Conservation (phyloP, 192 early-diverging fungal genomes). For the Irineochytrium annulatum region DNA sequence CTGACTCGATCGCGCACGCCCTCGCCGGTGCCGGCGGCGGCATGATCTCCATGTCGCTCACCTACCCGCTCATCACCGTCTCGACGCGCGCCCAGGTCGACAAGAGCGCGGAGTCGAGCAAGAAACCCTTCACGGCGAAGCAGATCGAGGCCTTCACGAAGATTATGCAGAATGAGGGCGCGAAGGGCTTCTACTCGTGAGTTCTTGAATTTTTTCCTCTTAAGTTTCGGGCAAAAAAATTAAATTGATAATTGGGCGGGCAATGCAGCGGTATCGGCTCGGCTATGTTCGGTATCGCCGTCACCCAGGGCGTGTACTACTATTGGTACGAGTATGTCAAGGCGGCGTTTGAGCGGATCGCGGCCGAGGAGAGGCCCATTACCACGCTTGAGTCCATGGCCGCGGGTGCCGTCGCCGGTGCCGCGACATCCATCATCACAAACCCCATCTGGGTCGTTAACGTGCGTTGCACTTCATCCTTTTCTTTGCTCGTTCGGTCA, state of each 20-base stretch:
- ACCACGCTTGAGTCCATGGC: constrained; percentile 87
- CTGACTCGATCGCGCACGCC: constrained; percentile 60
- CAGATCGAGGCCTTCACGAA: constrained; percentile 82
- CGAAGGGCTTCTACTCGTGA: constrained; percentile 84
- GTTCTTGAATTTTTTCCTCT: constrained; percentile 19
- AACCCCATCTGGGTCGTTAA: constrained; percentile 99
- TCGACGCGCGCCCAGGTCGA: constrained; percentile 46
- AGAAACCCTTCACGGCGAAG: constrained; percentile 7
- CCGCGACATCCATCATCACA: constrained; percentile 51
- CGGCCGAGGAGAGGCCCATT: constrained; percentile 55
- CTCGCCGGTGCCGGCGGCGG: constrained; percentile 50
- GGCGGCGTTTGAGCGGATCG: constrained; percentile 69
- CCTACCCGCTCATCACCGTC: constrained; percentile 72
- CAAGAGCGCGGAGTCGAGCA: constrained; percentile 14
- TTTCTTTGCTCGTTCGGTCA: background rate
- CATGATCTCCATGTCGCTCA: constrained; percentile 73
- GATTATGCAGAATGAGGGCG: constrained; percentile 86
- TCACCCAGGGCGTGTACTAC: constrained; percentile 84
- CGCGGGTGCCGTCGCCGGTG: constrained; percentile 84
- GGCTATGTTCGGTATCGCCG: constrained; percentile 92
- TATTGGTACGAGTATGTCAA: constrained; percentile 83
- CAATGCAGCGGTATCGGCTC: constrained; percentile 84
- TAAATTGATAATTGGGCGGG: too few species aligned
- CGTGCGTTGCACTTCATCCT: constrained; percentile 39
- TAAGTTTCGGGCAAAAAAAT: background rate